A percentile compares a stretch with the other conserved stretches of the same genome.
Evolutionary conservation across 805 yeast genomes (phyloP).

Genomic region (Ogataea trehaloabstinens): DNA sequence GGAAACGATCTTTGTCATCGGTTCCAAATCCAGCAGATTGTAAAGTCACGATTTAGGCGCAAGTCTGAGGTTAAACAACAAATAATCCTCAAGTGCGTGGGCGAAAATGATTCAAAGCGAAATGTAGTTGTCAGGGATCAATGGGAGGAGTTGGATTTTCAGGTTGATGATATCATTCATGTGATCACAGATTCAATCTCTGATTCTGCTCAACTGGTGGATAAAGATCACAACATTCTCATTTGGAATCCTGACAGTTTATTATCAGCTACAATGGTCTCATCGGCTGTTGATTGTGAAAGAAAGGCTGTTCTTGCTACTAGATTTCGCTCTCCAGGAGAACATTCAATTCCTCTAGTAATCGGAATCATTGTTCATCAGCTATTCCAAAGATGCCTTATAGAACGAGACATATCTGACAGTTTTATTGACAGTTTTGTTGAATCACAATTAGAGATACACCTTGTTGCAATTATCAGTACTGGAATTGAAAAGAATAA

Average conservation of each 20-base stretch:
- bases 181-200: conserved; percentile 42
- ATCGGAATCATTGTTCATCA: conserved; percentile 84
- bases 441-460: conserved; percentile 26
- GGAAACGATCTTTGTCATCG: conserved; percentile 46
- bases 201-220: conserved; percentile 43
- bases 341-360: conserved; percentile 59
- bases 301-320: conserved; percentile 64
- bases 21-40: conserved; percentile 40
- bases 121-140: conserved; percentile 60
- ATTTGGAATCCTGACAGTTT: conserved; percentile 83
- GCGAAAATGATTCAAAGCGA: conserved; percentile 29
- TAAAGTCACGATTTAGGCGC: conserved; percentile 31
- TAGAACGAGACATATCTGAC: conserved; percentile 34
- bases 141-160: conserved; percentile 50
- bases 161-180: conserved; percentile 58
- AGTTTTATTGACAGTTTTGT: conserved; percentile 37
- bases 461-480: conserved; percentile 44
- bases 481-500: conserved; percentile 49
- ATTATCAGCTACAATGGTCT: conserved; percentile 76
- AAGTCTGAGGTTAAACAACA: conserved; percentile 40
- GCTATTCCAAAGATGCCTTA: conserved; percentile 61
- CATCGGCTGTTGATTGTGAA: conserved; percentile 72
- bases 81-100: conserved; percentile 51
- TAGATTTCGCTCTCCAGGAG: conserved; percentile 61
- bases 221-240: conserved; percentile 57